Evolutionary conservation across 768 basidiomycete genomes (phyloP).

Genomic region (Lactarius deliciosus): DNA sequence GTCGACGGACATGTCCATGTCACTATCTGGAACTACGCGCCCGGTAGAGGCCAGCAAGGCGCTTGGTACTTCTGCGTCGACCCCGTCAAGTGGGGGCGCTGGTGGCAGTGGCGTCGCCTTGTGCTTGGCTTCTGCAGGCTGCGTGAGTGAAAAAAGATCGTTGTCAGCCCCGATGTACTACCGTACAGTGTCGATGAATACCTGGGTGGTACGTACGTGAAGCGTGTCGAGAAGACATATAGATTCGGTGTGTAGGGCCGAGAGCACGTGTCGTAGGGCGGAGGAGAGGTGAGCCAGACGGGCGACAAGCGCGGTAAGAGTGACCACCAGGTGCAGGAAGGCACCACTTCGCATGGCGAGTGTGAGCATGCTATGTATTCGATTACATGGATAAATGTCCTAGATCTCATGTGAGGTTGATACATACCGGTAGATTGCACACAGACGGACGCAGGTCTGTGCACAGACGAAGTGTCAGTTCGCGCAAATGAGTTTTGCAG

Average conservation of each 20-base stretch:
- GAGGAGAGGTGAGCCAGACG: conserved; percentile 41
- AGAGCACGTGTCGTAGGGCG: conserved; percentile 10
- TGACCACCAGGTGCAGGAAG: conserved; percentile 67
- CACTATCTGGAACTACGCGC: neutral
- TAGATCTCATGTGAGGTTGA: neutral
- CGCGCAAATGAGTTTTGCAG: neutral
- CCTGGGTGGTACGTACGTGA: conserved; percentile 17
- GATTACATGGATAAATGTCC: conserved; percentile 2
- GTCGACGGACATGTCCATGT: conserved; percentile 18
- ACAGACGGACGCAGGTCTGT: conserved; percentile 48
- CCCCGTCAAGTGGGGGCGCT: neutral
- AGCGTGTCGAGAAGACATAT: conserved; percentile 5
- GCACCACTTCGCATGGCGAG: conserved; percentile 70
- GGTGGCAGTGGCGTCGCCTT: neutral
- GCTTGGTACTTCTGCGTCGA: neutral
- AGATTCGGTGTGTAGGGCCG: conserved; percentile 14
- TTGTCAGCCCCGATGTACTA: neutral
- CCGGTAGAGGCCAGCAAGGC: neutral
- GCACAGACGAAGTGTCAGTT: neutral
- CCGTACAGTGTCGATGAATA: neutral
- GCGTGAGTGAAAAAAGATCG: neutral
- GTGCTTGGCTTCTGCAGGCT: conserved; percentile 9
- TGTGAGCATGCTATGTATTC: conserved; percentile 50
- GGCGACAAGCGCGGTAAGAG: conserved; percentile 60
- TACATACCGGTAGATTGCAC: conserved; percentile 53